Percentiles rank a stretch among this genome's conserved stretches.
These are phyloP conservation scores for Alliaria petiolata DNA, from an alignment of 345 rosid species.

Conservation along the genomic window DNA sequence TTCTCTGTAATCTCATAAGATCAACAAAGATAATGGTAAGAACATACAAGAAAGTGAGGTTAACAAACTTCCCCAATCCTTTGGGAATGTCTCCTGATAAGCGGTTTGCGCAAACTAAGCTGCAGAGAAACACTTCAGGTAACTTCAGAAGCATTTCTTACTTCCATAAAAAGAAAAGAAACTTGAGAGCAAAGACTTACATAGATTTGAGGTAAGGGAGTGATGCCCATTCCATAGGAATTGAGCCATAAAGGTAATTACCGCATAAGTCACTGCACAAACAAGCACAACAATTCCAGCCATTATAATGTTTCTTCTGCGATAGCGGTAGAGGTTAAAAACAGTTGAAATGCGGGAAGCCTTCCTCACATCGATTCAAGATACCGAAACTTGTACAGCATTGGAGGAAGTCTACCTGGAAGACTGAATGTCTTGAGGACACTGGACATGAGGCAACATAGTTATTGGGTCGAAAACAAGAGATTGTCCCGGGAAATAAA, in stretches of 20 bases:
- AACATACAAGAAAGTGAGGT: slow-evolving; percentile 9
- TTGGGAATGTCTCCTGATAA: slow-evolving; percentile 52
- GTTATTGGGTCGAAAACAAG: neutral
- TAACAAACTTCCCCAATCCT: slow-evolving; percentile 43
- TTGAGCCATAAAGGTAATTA: slow-evolving; percentile 50
- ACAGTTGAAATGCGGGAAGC: neutral
- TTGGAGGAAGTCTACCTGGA: slow-evolving; percentile 60
- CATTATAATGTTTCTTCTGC: neutral
- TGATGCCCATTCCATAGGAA: slow-evolving; percentile 58
- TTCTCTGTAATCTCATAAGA: neutral
- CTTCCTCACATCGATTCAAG: slow-evolving; percentile 48
- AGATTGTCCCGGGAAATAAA: neutral
- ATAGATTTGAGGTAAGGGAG: slow-evolving; percentile 35
- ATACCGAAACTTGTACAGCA: slow-evolving; percentile 43
- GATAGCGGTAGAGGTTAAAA: neutral
- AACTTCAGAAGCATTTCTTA: neutral
- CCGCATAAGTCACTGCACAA: slow-evolving; percentile 48
- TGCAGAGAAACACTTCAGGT: slow-evolving; percentile 17
- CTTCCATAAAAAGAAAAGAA: neutral
- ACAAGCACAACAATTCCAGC: neutral
- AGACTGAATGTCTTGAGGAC: slow-evolving; percentile 46
- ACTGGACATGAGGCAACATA: slow-evolving; percentile 30
- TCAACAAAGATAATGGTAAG: neutral
- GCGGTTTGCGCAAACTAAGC: slow-evolving; percentile 48
- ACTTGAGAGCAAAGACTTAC: slow-evolving; percentile 33